These are phyloP conservation scores for Candida ficus DNA, from an alignment of 805 yeast species.

Conservation along the genomic window DNA sequence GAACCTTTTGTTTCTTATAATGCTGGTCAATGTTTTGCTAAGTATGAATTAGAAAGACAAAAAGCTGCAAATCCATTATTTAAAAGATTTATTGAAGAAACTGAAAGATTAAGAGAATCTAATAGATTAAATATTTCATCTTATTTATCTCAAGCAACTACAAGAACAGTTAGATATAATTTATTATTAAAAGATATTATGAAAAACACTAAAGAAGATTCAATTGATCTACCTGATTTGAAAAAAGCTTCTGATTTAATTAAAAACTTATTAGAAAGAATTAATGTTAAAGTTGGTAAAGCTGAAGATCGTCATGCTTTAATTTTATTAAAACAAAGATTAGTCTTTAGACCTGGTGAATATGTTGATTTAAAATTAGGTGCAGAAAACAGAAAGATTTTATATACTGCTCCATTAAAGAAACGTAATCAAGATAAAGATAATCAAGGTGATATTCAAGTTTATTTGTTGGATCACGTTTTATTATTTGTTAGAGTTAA, in stretches of 20 bases:
- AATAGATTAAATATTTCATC: slow-evolving; percentile 90
- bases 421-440: slow-evolving; percentile 72
- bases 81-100: slow-evolving; percentile 90
- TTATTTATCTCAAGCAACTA: slow-evolving; percentile 89
- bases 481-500: slow-evolving; percentile 81
- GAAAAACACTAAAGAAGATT: slow-evolving; percentile 74
- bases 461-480: slow-evolving; percentile 85
- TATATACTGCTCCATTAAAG: slow-evolving; percentile 72
- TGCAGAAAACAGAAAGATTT: slow-evolving; percentile 73
- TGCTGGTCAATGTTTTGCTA: slow-evolving; percentile 92
- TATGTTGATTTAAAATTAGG: slow-evolving; percentile 79
- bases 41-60: slow-evolving; percentile 91
- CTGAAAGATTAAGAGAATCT: slow-evolving; percentile 78
- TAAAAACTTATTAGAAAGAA: slow-evolving; percentile 64
- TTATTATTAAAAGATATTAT: slow-evolving; percentile 74
- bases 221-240: slow-evolving; percentile 55
- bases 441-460: slow-evolving; percentile 73
- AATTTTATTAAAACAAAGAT: slow-evolving; percentile 77
- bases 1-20: slow-evolving; percentile 93
- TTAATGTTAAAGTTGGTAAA: slow-evolving; percentile 83
- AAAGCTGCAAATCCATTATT: slow-evolving; percentile 85
- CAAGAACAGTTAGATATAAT: slow-evolving; percentile 94
- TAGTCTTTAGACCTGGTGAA: slow-evolving; percentile 78
- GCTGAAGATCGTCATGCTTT: slow-evolving; percentile 90
- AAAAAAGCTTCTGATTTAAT: slow-evolving; percentile 70